Evolutionary conservation across 257 asterid genomes (phyloP), one percentile per base, ranked within the genome.

Genomic region (Fraxinus americana): DNA sequence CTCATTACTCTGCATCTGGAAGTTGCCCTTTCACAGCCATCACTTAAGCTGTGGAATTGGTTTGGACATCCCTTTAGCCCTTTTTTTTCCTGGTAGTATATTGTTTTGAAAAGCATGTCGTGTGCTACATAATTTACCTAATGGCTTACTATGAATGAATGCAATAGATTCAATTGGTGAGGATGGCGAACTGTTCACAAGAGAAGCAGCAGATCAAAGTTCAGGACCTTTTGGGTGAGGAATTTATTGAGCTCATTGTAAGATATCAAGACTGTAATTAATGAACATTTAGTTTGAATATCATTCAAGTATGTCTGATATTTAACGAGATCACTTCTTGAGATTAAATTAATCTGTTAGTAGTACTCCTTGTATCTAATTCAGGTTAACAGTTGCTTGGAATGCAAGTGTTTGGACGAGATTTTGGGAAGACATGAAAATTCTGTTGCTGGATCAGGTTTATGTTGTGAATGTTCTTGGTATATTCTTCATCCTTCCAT

Each of bases 381-480:
- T 81, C 93, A 92, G 99, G 81, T 85, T 78, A 68, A 78, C 84
- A 73, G 86, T 74, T 81, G 38, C 14, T 57, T 39, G 63, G 50
- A 35, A 35, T 73, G 76, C 69, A 50, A 70, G 61, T 78, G 80
- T 80, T 38, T 57, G 88, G 43, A 79, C 75, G 32, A 78, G 83
- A 76, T 84, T 96, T 82, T 85, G 86, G 71, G 77, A 69, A 85
- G 97, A 96, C 82, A 73, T 89, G 88, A 90, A 89, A 86, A 87
- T 52, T 61, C 94, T 96, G 82, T 86, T 91, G 86, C 78, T 66
- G 38, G 96, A 96, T 72, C 86, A 80, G 88, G 91, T 93, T 75
- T 96, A 84, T 77, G 89, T 91, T 79, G 97, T 96, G 79, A 96
- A 93, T 80, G 96, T 96, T 88, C 90, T 95, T 65, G 99, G 99